Base-by-base conservation (phyloP, 1,284 basidiomycete species). In the Ustilago esculenta region DNA sequence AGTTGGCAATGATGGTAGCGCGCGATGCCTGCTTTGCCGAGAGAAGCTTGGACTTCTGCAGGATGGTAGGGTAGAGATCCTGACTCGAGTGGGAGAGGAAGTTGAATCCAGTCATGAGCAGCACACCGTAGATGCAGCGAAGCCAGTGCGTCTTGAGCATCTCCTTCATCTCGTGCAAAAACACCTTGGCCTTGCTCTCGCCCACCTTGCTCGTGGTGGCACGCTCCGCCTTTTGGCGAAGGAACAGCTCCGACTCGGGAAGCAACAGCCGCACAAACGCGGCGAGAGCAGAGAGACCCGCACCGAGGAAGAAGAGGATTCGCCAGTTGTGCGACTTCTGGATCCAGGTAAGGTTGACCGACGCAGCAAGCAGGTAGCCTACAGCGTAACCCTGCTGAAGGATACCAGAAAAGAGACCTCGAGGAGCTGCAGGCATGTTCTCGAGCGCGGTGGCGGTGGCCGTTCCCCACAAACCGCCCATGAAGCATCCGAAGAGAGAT, bases 1-100 rank as follows among this genome's bases (percentile, higher is more conserved):
- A 90, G 82, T 92, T 93, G 23, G 90, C 90, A 72, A 97, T 92
- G 76, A 98, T 98, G 11, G 93, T 96, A 0, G 92, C 91, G 35
- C 91, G 85, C 2, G 90, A 91, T 0, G 94, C 86, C 40, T 88
- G 81, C 71, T 89, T 85, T 0, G 84, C 36, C 1, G 83, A 50
- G 12, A 75, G 44, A 8, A 72, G 49, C 56, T 77, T 81, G 42
- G 68, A 68, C 17, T 70, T 55, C 42, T 80, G 59, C 5, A 81
- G 58, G 11, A 81, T 79, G 45, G 66, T 75, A 3, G 78, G 78
- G 60, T 77, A 79, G 1, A 79, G 66, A 49, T 79, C 76, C 67
- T 79, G 75, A 20, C 66, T 69, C 20, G 72, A 71, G 47, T 79
- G 75, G 4, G 90, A 91, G 65, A 94, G 85, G 86, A 97, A 97